Conservation (phyloP, 2,329 filamentous ascomycete genomes). For the Colletotrichum sp. region DNA sequence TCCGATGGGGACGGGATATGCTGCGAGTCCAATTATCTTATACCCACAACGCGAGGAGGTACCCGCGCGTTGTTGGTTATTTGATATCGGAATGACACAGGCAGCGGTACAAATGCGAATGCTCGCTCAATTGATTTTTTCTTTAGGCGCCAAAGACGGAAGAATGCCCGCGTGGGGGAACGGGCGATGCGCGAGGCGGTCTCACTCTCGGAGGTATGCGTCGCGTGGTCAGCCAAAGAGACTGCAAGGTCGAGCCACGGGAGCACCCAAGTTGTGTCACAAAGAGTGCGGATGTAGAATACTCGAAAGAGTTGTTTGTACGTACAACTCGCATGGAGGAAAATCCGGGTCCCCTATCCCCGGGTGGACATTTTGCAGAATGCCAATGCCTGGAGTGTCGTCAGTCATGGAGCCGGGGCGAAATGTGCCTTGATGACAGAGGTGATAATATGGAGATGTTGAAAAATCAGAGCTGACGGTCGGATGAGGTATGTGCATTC, state of each 20-base stretch:
- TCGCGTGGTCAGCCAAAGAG: neutral
- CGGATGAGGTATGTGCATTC: neutral
- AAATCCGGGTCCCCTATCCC: neutral
- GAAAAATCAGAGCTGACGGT: conserved; percentile 18
- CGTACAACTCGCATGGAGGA: neutral
- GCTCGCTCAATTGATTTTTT: neutral
- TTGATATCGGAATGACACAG: neutral
- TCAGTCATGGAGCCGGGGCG: conserved; percentile 10
- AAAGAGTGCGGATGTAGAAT: neutral
- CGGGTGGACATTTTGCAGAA: neutral
- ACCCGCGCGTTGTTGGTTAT: neutral
- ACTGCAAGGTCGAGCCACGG: neutral
- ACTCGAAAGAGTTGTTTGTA: neutral
- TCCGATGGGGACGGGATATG: conserved; percentile 2
- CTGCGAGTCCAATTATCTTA: conserved; percentile 9
- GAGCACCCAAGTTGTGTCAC: neutral
- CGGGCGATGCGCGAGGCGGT: neutral
- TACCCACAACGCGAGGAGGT: neutral
- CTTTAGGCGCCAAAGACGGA: neutral
- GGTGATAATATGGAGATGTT: conserved; percentile 12
- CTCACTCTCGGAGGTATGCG: neutral
- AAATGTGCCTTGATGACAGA: conserved; percentile 8
- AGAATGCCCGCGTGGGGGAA: neutral
- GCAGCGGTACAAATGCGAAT: neutral
- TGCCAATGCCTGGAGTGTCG: conserved; percentile 7